A percentile compares a stretch with the other conserved stretches of the same genome.
Conservation (phyloP, 208 protist species). For the Crithidia sp. region DNA sequence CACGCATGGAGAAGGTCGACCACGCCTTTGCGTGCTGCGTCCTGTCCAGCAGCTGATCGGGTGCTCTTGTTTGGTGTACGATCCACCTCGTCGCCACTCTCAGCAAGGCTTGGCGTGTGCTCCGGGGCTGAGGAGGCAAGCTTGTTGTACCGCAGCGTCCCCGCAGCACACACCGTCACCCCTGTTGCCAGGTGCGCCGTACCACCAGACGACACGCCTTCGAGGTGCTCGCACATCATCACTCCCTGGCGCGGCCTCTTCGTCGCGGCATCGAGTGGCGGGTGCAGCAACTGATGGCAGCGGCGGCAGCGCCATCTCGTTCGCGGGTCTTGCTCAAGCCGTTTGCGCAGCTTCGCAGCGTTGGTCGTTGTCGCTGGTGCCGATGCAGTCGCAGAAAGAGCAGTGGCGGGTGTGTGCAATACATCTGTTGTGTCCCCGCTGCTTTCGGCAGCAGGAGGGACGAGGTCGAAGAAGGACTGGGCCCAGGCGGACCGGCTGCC, state of each 20-base stretch:
- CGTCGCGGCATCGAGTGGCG: conserved; percentile 45
- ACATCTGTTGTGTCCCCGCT: no score
- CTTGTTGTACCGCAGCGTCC: conserved; percentile 25
- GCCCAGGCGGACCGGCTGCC: conserved; percentile 60
- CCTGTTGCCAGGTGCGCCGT: conserved; percentile 29
- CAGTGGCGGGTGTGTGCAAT: no score
- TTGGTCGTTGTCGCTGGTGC: neutral
- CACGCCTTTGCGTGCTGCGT: neutral
- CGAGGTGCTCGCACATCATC: conserved; percentile 58
- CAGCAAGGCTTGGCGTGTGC: no score
- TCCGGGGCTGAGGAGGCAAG: neutral
- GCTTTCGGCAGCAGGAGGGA: neutral
- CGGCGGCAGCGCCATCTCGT: conserved; percentile 53
- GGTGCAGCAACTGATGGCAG: conserved; percentile 32
- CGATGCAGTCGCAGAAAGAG: neutral
- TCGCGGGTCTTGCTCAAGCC: conserved; percentile 19
- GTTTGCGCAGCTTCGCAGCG: conserved; percentile 27
- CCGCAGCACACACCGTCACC: conserved; percentile 26
- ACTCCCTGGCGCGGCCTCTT: conserved; percentile 35
- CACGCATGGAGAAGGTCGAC: conserved; percentile 5
- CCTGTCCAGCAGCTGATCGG: neutral
- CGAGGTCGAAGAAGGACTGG: conserved; percentile 51
- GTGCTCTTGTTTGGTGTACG: neutral
- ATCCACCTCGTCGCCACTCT: no score
- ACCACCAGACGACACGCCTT: conserved; percentile 30